These are phyloP conservation scores for Spinacia oleracea DNA, from an alignment of 179 eudicot genomes.

Conservation along the genomic window DNA sequence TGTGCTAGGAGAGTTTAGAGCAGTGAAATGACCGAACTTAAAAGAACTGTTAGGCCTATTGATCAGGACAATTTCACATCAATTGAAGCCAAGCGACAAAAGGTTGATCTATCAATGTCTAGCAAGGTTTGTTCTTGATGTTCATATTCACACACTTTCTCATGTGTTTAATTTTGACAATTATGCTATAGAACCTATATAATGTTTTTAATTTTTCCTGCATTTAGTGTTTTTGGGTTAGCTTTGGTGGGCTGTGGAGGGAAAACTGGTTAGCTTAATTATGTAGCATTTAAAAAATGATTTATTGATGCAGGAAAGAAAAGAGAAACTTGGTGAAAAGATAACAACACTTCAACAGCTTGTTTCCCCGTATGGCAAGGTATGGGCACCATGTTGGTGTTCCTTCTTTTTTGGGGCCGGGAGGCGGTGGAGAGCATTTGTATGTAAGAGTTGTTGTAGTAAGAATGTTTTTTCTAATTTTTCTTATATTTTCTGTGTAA, in stretches of 20 bases:
- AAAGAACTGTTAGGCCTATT: constrained; percentile 52
- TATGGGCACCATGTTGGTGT: constrained; percentile 3
- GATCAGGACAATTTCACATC: constrained; percentile 55
- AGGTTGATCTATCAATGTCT: constrained; percentile 56
- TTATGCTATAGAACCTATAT: not conserved
- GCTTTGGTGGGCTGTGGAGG: not conserved
- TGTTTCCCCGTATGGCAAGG: constrained; percentile 54
- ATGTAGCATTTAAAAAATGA: not conserved
- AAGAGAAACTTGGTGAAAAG: constrained; percentile 75
- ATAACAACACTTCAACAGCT: constrained; percentile 75
- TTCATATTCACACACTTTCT: not conserved
- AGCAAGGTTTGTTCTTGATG: constrained; percentile 52
- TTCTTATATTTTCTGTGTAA: not conserved
- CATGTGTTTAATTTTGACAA: not conserved
- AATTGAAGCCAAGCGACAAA: constrained; percentile 59
- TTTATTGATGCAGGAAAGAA: constrained; percentile 50
- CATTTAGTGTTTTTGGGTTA: not conserved
- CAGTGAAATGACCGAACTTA: constrained; percentile 64
- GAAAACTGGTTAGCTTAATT: not conserved
- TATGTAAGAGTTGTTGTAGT: no score
- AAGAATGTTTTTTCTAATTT: not conserved
- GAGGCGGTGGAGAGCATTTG: no score
- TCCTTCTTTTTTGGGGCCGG: not conserved
- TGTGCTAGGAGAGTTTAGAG: constrained; percentile 28
- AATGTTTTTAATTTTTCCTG: not conserved